These are phyloP conservation scores for Setomelanomma holmii DNA, from an alignment of 2,329 filamentous ascomycete species.

Conservation along the genomic window DNA sequence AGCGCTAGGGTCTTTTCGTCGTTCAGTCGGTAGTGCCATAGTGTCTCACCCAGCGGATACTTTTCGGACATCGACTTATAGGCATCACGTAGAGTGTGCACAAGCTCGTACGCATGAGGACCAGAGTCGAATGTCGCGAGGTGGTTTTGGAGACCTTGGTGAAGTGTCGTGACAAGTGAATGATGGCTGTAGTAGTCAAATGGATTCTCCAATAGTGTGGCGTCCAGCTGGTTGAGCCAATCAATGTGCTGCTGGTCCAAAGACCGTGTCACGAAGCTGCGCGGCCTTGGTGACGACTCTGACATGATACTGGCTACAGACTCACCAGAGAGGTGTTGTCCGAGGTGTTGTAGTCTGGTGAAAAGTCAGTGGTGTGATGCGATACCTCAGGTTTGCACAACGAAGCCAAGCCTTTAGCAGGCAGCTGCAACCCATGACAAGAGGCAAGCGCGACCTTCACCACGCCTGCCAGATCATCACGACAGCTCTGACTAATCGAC, in stretches of 20 bases:
- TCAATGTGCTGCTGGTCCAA: slow-evolving; percentile 54
- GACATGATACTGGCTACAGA: slow-evolving; percentile 58
- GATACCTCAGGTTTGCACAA: slow-evolving; percentile 8
- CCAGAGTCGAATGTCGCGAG: slow-evolving; percentile 39
- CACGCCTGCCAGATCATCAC: slow-evolving; percentile 2
- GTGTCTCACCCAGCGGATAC: slow-evolving; percentile 76
- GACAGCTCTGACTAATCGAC: neutral
- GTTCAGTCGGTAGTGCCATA: slow-evolving; percentile 78
- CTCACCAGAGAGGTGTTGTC: slow-evolving; percentile 50
- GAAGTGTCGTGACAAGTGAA: slow-evolving; percentile 56
- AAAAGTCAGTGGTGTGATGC: slow-evolving; percentile 11
- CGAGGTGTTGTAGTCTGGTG: slow-evolving; percentile 39
- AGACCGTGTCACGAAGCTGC: slow-evolving; percentile 51
- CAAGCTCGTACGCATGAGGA: slow-evolving; percentile 53
- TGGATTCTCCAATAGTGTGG: slow-evolving; percentile 54
- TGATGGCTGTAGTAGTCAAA: slow-evolving; percentile 59
- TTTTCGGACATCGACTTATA: slow-evolving; percentile 67
- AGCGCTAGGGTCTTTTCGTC: slow-evolving; percentile 69
- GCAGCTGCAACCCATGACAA: slow-evolving; percentile 27
- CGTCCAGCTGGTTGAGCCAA: slow-evolving; percentile 53
- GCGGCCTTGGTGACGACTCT: slow-evolving; percentile 54
- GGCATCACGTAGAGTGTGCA: slow-evolving; percentile 56
- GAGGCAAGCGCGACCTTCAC: slow-evolving; percentile 15
- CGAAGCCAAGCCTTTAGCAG: slow-evolving; percentile 19
- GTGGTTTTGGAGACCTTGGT: slow-evolving; percentile 57